These are phyloP conservation scores for Sanguinoderma infundibulare DNA, from an alignment of 1,284 basidiomycete genomes.

Conservation along the genomic window DNA sequence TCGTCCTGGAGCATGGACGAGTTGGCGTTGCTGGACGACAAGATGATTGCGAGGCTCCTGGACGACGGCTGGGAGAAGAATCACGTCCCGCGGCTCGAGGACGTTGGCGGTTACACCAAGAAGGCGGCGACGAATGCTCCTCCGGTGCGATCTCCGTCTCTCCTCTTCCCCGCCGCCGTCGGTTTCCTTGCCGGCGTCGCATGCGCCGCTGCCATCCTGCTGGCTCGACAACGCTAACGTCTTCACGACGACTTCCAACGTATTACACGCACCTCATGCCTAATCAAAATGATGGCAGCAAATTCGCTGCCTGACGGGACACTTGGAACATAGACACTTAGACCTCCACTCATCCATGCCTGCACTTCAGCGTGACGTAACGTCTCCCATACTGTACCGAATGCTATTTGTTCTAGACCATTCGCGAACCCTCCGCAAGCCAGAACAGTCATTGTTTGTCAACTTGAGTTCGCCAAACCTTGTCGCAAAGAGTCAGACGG, in stretches of 20 bases:
- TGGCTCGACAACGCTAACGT: slow-evolving; percentile 24
- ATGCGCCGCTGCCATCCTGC: slow-evolving; percentile 27
- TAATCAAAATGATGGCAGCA: neutral
- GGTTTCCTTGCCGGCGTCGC: slow-evolving; percentile 42
- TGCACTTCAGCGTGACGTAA: neutral
- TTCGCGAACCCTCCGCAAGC: too few species aligned
- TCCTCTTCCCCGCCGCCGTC: slow-evolving; percentile 32
- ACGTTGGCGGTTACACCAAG: slow-evolving; percentile 42
- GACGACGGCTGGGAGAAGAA: slow-evolving; percentile 75
- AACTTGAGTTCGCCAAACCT: neutral
- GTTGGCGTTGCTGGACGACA: slow-evolving; percentile 68
- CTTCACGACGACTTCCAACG: neutral
- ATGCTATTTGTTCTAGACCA: slow-evolving; percentile 5
- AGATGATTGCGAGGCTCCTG: slow-evolving; percentile 60
- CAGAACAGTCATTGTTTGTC: neutral
- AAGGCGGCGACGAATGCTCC: slow-evolving; percentile 10
- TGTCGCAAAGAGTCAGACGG: slow-evolving; percentile 1
- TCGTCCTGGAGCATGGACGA: slow-evolving; percentile 85
- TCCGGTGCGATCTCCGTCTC: slow-evolving; percentile 10
- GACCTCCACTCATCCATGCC: neutral
- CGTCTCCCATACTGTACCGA: neutral
- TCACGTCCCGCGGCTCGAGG: slow-evolving; percentile 50
- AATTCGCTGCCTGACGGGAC: neutral
- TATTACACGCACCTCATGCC: neutral
- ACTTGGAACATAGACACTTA: slow-evolving; percentile 7